These are phyloP conservation scores for Diplodia sapinea DNA, from an alignment of 2,329 filamentous ascomycete genomes.

Conservation along the genomic window DNA sequence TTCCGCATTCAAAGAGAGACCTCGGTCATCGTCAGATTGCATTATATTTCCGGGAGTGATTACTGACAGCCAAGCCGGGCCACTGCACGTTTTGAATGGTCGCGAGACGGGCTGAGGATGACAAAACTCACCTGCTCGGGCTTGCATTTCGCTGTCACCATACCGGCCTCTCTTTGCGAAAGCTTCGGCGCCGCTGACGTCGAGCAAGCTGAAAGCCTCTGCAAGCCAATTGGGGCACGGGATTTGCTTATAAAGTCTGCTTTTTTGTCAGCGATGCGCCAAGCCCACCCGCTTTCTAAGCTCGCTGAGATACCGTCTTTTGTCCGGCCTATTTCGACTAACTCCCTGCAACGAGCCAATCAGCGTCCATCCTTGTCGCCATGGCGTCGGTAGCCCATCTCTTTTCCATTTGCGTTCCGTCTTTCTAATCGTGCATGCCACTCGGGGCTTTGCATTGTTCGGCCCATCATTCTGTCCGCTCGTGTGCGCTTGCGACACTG, in stretches of 20 bases:
- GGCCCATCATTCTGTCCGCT: slow-evolving; percentile 10
- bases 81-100: background rate
- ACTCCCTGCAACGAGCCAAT: background rate
- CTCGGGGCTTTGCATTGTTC: background rate
- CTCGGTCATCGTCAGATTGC: background rate
- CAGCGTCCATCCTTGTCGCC: background rate
- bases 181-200: background rate
- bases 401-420: no score
- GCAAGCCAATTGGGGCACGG: background rate
- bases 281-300: slow-evolving; percentile 14
- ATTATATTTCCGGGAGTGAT: background rate
- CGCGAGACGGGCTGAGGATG: background rate
- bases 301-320: slow-evolving; percentile 21
- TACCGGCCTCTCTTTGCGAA: background rate
- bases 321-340: slow-evolving; percentile 1
- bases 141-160: slow-evolving; percentile 1
- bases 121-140: background rate
- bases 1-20: background rate
- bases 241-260: background rate
- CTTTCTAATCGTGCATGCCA: slow-evolving; percentile 9
- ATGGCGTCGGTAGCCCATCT: slow-evolving; percentile 1
- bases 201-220: background rate
- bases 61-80: background rate
- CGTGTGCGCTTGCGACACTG: background rate
- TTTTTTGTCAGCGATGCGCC: slow-evolving; percentile 18